Base-by-base conservation (phyloP, 2,329 filamentous ascomycete species). In the Karstenula rhodostoma region DNA sequence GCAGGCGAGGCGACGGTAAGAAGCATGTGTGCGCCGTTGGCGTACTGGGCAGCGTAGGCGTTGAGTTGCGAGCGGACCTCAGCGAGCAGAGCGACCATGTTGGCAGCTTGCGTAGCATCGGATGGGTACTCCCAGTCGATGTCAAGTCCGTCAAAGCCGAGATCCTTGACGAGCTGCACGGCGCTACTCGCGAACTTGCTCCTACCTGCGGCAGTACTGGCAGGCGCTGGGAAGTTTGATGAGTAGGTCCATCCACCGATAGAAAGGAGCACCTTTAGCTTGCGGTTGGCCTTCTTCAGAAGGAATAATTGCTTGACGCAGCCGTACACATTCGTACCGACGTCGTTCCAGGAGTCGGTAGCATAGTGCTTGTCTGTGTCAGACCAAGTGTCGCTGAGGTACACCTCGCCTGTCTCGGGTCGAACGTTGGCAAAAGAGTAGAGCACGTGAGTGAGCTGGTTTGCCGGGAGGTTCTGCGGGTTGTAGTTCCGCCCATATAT, bases 221-320 rank as follows among this genome's bases (percentile, higher is more conserved):
- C 73, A 25, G 75, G 70, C 35, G 69, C 63, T 1, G 71, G 66
- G 52, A 78, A 77, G 63, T 78, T 77, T 35, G 73, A 44, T 13
- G 76, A 78, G 55, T 78, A 78, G 3, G 76, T 78, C 76, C 75
- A 78, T 1, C 76, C 76, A 43, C 76, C 76, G 46, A 78, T 78
- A 0, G 74, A 76, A n/a, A 78, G 68, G 19, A 78, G 53, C 4
- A 75, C 67, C 57, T 78, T 78, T 35, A 78, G 60, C 46, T 77
- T 77, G 40, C 76, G 72, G 43, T 78, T 75, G 25, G 58, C 59
- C 64, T 78, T 73, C 68, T 78, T 78, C 17, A 70, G 66, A 2
- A 78, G 67, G 53, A 72, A 76, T 2, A 78, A 63, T 59, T 78
- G 76, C 64, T 78, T 78, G 9, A 68, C 69, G 60, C 74, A 77